Evolutionary conservation across 1,284 basidiomycete species (phyloP), one percentile per base, ranked within the genome.

Genomic region (Cyathus olla): DNA sequence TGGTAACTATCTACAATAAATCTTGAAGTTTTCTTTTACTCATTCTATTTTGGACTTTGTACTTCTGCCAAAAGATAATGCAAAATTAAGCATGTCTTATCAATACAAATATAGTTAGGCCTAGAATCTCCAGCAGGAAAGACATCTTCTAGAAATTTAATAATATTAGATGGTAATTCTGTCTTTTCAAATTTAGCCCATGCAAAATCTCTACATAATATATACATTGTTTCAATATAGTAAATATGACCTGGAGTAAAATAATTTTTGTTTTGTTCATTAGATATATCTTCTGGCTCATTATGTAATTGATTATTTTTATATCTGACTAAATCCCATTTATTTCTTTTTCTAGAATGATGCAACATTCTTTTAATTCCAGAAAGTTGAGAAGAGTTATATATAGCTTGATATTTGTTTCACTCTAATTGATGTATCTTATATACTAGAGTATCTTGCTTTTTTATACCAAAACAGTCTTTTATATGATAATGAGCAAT

Each of bases 141-240:
- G 9, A 42, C 39, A 10, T 42, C 19, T 17, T 42, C 39, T 17
- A 42, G 19, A 42, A 42, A 42, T 13, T 42, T 42, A 8, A 42
- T 42, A 42, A 42, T 42, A 42, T 42, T 42, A 17, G 9, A 17
- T 42, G 63, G 63, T 49, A 68, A 72, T 58, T 75, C 73, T 39
- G 72, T 55, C 31, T 65, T 65, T 19, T 52, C 61, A 71, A 74
- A 72, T 42, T 69, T 69, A 13, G 63, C 58, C 70, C 69, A 71
- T 29, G 69, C 69, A 62, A 70, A 51, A 26, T 24, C 47, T 13
- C 47, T 22, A 49, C 47, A 49, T 8, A 22, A 22, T 15, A 22
- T n/a, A 70, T 64, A 29, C 61, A 63, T 55, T 31, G 67, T 69
- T 60, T 69, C 69, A 15, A 67, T 60, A 60, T 62, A 69, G 50